phyloP scores from a whole-genome alignment of 768 basidiomycete species.

The Agaricus sinodeliciosus region DNA sequence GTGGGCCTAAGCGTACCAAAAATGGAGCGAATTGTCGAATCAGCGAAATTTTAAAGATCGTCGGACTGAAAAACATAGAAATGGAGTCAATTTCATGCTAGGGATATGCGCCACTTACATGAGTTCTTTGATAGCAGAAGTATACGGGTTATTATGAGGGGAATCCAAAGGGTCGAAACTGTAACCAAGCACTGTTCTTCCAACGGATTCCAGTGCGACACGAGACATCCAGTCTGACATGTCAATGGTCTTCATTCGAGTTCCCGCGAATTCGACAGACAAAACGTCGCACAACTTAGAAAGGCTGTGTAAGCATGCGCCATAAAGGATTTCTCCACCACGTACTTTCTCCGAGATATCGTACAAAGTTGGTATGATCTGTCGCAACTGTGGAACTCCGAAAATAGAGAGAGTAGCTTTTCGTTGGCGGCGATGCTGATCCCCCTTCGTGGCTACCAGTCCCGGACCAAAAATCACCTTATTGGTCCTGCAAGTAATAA shows the following conservation, averaged over 20 bases:
- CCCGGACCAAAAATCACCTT: constrained; percentile 42
- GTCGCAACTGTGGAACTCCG: constrained; percentile 36
- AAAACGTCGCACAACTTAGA: constrained; percentile 19
- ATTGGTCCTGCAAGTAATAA: constrained; percentile 28
- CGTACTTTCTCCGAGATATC: constrained; percentile 38
- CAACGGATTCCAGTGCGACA: constrained; percentile 37
- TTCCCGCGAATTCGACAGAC: constrained; percentile 16
- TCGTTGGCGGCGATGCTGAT: constrained; percentile 40
- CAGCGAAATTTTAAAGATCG: constrained; percentile 37
- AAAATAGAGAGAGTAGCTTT: constrained; percentile 44
- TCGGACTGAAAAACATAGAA: constrained; percentile 27
- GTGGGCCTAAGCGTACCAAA: constrained; percentile 32
- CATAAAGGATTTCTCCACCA: background rate
- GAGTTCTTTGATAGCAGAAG: constrained; percentile 36
- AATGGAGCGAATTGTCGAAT: constrained; percentile 41
- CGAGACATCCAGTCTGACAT: constrained; percentile 43
- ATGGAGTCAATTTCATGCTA: background rate
- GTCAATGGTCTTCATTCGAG: constrained; percentile 22
- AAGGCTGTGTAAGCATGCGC: background rate
- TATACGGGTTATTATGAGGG: constrained; percentile 35
- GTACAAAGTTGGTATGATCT: constrained; percentile 37
- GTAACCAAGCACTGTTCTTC: constrained; percentile 36
- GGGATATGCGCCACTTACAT: constrained; percentile 24
- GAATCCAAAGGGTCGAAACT: constrained; percentile 42
- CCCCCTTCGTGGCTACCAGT: constrained; percentile 34